These are phyloP conservation scores for Pseudogymnoascus pannorum DNA, from an alignment of 2,329 filamentous ascomycete genomes.

Conservation along the genomic window DNA sequence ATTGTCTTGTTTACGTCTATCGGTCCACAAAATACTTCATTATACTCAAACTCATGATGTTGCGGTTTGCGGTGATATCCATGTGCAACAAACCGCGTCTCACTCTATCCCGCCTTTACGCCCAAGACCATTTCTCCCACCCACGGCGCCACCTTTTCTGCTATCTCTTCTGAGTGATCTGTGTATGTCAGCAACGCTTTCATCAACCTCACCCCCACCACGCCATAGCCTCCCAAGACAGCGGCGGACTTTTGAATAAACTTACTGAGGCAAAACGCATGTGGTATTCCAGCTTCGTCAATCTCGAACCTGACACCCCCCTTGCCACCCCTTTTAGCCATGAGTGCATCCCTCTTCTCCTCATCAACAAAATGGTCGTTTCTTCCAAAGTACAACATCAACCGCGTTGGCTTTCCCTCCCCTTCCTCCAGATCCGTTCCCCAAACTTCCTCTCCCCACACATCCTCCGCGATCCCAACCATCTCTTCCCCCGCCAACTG, in stretches of 20 bases:
- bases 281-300: constrained; percentile 48
- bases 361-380: constrained; percentile 56
- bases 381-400: not conserved
- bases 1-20: not conserved
- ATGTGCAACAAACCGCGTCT: not conserved
- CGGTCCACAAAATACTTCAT: not conserved
- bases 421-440: constrained; percentile 29
- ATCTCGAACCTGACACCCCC: constrained; percentile 32
- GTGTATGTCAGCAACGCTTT: constrained; percentile 13
- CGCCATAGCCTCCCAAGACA: not conserved
- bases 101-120: not conserved
- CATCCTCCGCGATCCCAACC: constrained; percentile 48
- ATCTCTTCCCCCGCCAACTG: constrained; percentile 55
- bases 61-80: not conserved
- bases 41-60: not conserved
- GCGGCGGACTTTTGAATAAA: constrained; percentile 16
- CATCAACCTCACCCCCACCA: not conserved
- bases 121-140: constrained; percentile 19
- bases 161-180: constrained; percentile 43
- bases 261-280: constrained; percentile 54
- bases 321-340: constrained; percentile 33
- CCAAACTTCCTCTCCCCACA: constrained; percentile 55
- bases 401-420: not conserved
- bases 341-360: constrained; percentile 48
- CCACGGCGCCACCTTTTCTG: constrained; percentile 39